phyloP scores from a whole-genome alignment of 805 yeast species.

The Kazachstania viticola region DNA sequence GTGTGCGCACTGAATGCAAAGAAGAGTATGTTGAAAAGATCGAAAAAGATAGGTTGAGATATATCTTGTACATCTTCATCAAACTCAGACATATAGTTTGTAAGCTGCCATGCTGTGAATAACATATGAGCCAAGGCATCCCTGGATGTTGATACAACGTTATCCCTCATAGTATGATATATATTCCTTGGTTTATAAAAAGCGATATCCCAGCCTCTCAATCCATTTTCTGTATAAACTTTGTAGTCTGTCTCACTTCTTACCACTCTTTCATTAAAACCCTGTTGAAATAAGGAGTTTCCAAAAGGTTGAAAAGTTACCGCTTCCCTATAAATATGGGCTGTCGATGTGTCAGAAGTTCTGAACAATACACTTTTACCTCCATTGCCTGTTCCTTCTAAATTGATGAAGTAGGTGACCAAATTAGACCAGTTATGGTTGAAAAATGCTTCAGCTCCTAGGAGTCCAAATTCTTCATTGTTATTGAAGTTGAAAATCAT shows the following conservation, averaged over 20 bases:
- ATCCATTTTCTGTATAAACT: conserved; percentile 52
- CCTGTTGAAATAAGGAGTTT: conserved; percentile 72
- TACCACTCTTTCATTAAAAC: conserved; percentile 61
- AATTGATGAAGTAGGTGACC: conserved; percentile 57
- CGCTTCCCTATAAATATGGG: conserved; percentile 40
- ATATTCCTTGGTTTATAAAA: conserved; percentile 75
- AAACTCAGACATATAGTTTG: conserved; percentile 33
- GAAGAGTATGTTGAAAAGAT: conserved; percentile 48
- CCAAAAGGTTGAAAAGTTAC: conserved; percentile 61
- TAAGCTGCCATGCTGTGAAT: conserved; percentile 52
- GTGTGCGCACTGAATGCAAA: conserved; percentile 39
- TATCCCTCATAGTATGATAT: conserved; percentile 72
- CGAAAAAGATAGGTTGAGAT: conserved; percentile 50
- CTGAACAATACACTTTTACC: conserved; percentile 75
- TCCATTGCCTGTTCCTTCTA: conserved; percentile 92
- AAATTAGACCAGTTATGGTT: conserved; percentile 59
- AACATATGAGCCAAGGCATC: conserved; percentile 82
- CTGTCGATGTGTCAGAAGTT: conserved; percentile 67
- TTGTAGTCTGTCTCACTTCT: conserved; percentile 79
- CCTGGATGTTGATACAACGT: conserved; percentile 48
- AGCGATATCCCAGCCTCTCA: conserved; percentile 83
- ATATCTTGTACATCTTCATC: conserved; percentile 16
- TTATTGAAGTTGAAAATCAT: conserved; percentile 78
- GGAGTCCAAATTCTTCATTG: conserved; percentile 78
- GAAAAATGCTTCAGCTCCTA: conserved; percentile 69